These are phyloP conservation scores for Rhizoclosmatium globosum DNA, from an alignment of 192 early-diverging fungal species.

Conservation along the genomic window DNA sequence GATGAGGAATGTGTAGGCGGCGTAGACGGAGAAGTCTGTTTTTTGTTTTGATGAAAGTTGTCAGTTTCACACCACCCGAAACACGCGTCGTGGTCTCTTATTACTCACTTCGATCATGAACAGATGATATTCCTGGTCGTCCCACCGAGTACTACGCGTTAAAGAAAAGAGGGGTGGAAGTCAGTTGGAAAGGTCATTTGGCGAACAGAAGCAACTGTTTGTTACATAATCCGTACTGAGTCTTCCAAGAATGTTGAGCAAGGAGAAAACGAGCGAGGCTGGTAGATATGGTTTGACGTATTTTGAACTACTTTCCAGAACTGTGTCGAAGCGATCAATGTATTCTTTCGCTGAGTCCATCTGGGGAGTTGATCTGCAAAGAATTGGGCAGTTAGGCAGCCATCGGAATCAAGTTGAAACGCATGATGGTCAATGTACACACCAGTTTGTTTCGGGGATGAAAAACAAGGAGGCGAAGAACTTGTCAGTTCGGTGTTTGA, in stretches of 20 bases:
- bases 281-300: slow-evolving; percentile 93
- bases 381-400: not conserved
- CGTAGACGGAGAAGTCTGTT: slow-evolving; percentile 74
- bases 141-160: slow-evolving; percentile 76
- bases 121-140: slow-evolving; percentile 87
- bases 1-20: slow-evolving; percentile 83
- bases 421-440: not conserved
- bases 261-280: slow-evolving; percentile 90
- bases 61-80: not conserved
- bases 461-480: not conserved
- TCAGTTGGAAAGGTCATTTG: not conserved
- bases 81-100: not conserved
- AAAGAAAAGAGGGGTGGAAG: not conserved
- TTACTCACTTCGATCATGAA: slow-evolving; percentile 68
- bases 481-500: not conserved
- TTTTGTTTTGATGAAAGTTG: slow-evolving; percentile 5
- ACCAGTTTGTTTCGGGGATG: not conserved
- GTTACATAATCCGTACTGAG: slow-evolving; percentile 78
- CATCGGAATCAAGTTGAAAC: not conserved
- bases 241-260: slow-evolving; percentile 97
- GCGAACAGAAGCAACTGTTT: not conserved
- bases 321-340: slow-evolving; percentile 69
- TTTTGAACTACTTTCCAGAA: slow-evolving; percentile 74
- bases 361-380: not conserved
- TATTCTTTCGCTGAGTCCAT: slow-evolving; percentile 43